phyloP scores from a whole-genome alignment of 108 stramenopile species.

The Fistulifera solaris region DNA sequence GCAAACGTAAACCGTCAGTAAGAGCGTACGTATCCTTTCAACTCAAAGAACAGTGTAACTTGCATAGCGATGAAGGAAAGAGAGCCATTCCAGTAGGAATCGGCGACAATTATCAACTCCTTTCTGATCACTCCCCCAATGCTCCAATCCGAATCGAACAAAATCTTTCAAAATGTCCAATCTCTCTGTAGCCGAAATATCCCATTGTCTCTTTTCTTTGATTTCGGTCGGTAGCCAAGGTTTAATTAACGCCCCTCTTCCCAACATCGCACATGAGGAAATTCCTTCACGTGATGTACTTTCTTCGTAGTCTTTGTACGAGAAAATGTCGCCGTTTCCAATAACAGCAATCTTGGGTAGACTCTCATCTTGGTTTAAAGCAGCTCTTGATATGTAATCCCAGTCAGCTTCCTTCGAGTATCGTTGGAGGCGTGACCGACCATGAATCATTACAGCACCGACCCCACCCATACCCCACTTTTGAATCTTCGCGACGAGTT shows the following conservation, averaged over 20 bases:
- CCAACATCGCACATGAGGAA: conserved; percentile 89
- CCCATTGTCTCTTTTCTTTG: conserved; percentile 90
- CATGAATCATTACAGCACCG: conserved; percentile 87
- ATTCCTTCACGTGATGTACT: conserved; percentile 52
- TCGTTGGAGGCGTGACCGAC: conserved; percentile 86
- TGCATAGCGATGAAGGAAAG: conserved; percentile 88
- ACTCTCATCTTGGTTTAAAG: conserved; percentile 43
- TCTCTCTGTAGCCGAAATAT: conserved; percentile 90
- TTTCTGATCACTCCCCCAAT: conserved; percentile 95
- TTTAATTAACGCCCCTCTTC: conserved; percentile 94
- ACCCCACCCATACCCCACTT: conserved; percentile 60
- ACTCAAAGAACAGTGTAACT: no score
- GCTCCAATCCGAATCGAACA: conserved; percentile 87
- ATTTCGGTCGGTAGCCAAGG: conserved; percentile 98
- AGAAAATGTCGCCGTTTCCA: conserved; percentile 96
- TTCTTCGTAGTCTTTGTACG: conserved; percentile 82
- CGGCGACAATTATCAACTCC: conserved; percentile 92
- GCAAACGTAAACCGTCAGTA: no score
- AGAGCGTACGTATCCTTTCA: no score
- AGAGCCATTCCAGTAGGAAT: conserved; percentile 96
- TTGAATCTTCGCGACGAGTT: conserved; percentile 74
- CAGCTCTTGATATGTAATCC: conserved; percentile 90
- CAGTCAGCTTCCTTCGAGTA: conserved; percentile 91
- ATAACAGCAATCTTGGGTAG: conserved; percentile 76
- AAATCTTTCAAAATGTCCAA: conserved; percentile 92